Conservation (phyloP, 768 basidiomycete species). For the Auriscalpium microsporum region DNA sequence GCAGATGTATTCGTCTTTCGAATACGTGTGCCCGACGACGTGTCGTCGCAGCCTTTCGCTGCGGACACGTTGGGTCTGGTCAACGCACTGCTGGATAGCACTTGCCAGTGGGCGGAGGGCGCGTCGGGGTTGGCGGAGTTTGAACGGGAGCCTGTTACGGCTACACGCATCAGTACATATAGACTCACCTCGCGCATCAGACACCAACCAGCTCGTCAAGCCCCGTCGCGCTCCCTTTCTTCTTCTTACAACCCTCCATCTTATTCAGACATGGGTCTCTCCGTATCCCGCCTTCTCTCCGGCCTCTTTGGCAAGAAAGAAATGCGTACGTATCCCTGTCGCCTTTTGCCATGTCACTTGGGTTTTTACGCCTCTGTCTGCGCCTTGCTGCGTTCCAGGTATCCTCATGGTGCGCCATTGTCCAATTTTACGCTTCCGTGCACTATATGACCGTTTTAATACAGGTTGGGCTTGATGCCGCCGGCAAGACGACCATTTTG, state of each 20-base stretch:
- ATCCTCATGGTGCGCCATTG: conserved; percentile 77
- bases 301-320: conserved; percentile 97
- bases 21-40: no score
- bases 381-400: conserved; percentile 43
- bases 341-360: conserved; percentile 19
- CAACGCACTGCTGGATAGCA: no score
- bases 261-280: conserved; percentile 56
- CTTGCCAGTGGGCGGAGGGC: neutral
- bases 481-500: conserved; percentile 96
- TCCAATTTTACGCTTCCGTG: neutral
- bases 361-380: conserved; percentile 16
- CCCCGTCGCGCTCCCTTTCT: neutral
- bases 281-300: conserved; percentile 65
- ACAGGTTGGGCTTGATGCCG: conserved; percentile 97
- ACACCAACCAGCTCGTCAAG: conserved; percentile 6
- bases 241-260: conserved; percentile 1
- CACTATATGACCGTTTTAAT: conserved; percentile 2
- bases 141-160: conserved; percentile 8
- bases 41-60: no score
- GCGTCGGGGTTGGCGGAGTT: neutral
- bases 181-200: conserved; percentile 3
- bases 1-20: no score
- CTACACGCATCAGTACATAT: neutral
- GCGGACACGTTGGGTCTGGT: no score
- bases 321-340: conserved; percentile 73